Conservation (phyloP, 108 stramenopile species). For the Schizochytrium sp. region DNA sequence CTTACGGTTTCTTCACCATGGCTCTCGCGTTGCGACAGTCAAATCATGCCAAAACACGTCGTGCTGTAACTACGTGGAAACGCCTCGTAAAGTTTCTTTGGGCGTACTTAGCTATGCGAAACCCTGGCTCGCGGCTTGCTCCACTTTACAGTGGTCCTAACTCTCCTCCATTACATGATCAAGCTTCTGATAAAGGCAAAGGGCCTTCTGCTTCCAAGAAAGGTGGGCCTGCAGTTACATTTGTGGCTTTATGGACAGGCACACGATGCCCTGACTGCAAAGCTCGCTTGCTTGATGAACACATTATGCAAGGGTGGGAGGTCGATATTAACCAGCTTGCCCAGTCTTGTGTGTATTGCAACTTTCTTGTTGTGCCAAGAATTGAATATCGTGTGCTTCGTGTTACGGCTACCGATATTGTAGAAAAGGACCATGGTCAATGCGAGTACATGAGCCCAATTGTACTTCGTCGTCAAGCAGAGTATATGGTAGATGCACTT, state of each 20-base stretch:
- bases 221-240: background rate
- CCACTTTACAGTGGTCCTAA: no score
- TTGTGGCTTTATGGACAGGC: conserved; percentile 3
- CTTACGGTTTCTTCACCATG: conserved; percentile 37
- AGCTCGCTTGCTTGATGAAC: conserved; percentile 37
- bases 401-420: background rate
- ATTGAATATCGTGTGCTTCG: background rate
- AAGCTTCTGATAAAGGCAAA: no score
- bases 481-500: conserved; percentile 26
- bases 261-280: conserved; percentile 42
- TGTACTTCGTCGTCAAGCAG: conserved; percentile 16
- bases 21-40: conserved; percentile 7
- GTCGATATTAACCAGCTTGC: conserved; percentile 15
- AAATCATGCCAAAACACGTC: background rate
- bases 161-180: no score
- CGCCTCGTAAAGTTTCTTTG: conserved; percentile 19
- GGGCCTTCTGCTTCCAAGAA: no score
- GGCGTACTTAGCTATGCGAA: conserved; percentile 4
- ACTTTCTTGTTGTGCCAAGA: conserved; percentile 43
- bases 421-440: conserved; percentile 30
- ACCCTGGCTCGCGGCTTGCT: no score
- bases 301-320: conserved; percentile 59
- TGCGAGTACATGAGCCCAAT: conserved; percentile 61
- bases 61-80: background rate
- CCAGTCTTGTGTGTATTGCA: conserved; percentile 29